Evolutionary conservation across 176 grass and related monocot genomes (phyloP).

Genomic region (Carex scoparia): DNA sequence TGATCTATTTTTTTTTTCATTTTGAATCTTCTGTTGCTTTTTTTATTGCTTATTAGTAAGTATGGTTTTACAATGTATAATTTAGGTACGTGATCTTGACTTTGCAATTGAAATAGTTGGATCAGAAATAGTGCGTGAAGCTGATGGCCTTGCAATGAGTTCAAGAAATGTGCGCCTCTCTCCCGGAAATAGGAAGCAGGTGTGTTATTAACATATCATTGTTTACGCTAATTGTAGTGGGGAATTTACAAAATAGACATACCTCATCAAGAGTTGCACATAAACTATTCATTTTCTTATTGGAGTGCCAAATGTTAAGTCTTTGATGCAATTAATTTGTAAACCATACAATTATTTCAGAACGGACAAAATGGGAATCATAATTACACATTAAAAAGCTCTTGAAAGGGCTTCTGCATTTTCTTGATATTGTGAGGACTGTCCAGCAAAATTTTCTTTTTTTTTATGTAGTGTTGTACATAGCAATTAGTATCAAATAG

Average conservation of each 20-base stretch:
- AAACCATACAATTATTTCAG: not conserved
- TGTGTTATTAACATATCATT: constrained; percentile 20
- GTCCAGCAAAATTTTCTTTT: not conserved
- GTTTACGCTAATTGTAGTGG: not conserved
- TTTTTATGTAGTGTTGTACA: not conserved
- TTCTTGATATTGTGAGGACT: not conserved
- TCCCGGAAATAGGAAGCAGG: constrained; percentile 53
- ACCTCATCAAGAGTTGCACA: constrained; percentile 1
- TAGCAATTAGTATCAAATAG: not conserved
- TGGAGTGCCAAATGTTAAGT: not conserved
- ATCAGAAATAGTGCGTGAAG: constrained; percentile 79
- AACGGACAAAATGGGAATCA: not conserved
- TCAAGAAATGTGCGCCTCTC: constrained; percentile 81
- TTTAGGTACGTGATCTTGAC: constrained; percentile 82
- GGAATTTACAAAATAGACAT: not conserved
- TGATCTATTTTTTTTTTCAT: not conserved
- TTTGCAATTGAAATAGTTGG: constrained; percentile 80
- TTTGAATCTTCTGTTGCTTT: not conserved
- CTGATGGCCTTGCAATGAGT: constrained; percentile 94
- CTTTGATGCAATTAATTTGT: not conserved
- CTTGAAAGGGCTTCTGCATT: not conserved
- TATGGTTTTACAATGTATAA: constrained; percentile 11
- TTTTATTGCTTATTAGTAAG: constrained; percentile 10
- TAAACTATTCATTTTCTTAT: not conserved
- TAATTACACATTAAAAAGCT: too few relatives aligned